A percentile compares a stretch with the other conserved stretches of the same genome.
Conservation (phyloP, 2,329 filamentous ascomycete genomes). For the Trichoderma semiorbis region DNA sequence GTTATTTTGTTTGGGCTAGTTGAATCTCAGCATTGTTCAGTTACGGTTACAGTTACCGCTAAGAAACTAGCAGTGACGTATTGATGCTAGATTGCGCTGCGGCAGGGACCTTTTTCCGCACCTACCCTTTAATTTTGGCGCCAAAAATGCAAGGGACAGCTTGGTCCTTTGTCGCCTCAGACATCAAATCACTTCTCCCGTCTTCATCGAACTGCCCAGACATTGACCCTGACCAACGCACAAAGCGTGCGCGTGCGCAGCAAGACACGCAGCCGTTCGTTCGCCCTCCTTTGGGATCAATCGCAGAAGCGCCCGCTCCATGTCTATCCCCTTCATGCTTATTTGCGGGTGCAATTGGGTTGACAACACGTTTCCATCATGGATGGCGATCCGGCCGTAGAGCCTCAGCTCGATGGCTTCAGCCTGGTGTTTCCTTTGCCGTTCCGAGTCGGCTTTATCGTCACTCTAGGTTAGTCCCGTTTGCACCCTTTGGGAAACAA, state of each 20-base stretch:
- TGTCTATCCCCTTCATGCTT: background rate
- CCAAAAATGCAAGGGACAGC: slow-evolving; percentile 10
- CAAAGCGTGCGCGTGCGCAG: background rate
- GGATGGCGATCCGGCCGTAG: slow-evolving; percentile 71
- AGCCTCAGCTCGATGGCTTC: slow-evolving; percentile 75
- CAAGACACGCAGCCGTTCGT: background rate
- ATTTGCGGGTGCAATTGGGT: background rate
- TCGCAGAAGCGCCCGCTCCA: background rate
- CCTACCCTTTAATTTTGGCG: background rate
- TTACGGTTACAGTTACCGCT: background rate
- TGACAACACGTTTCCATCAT: slow-evolving; percentile 40
- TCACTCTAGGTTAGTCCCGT: slow-evolving; percentile 69
- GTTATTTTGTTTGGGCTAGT: background rate
- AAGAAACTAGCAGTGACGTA: background rate
- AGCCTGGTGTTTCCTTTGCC: slow-evolving; percentile 83
- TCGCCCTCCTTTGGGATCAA: background rate
- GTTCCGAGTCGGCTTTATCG: slow-evolving; percentile 80
- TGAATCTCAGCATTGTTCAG: background rate
- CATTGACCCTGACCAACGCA: background rate
- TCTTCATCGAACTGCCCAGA: background rate
- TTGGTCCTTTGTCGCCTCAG: background rate
- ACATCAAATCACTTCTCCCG: background rate
- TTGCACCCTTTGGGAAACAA: background rate
- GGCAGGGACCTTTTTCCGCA: slow-evolving; percentile 6
- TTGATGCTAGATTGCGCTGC: background rate